Percentiles rank a stretch among this genome's conserved stretches.
Evolutionary conservation across 2,329 filamentous ascomycete species (phyloP).

Genomic region (Talaromyces pinophilus): DNA sequence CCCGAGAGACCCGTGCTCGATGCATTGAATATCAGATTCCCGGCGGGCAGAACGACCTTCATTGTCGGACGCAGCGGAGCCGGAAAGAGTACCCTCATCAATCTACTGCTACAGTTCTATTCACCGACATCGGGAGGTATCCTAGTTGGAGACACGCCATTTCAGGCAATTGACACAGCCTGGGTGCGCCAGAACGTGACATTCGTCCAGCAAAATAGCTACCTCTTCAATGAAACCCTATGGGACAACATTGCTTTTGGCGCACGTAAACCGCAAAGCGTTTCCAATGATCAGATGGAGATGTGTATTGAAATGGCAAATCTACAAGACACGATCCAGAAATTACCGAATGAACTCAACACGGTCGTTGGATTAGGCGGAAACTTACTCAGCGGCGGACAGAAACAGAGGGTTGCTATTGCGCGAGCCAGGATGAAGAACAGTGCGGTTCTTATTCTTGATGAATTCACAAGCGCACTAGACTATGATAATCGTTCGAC

Average conservation of each 20-base stretch:
- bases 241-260: constrained; percentile 78
- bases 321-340: constrained; percentile 66
- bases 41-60: constrained; percentile 72
- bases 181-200: constrained; percentile 80
- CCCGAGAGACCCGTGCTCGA: constrained; percentile 61
- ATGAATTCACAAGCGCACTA: constrained; percentile 84
- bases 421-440: constrained; percentile 76
- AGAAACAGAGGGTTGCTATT: constrained; percentile 78
- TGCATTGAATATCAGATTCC: constrained; percentile 67
- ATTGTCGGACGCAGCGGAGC: constrained; percentile 85
- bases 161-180: constrained; percentile 62
- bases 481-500: constrained; percentile 69
- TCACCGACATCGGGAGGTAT: constrained; percentile 65
- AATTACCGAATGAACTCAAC: constrained; percentile 68
- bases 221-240: constrained; percentile 79
- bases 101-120: constrained; percentile 78
- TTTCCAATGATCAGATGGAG: constrained; percentile 59
- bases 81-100: constrained; percentile 86
- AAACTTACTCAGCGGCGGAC: constrained; percentile 75
- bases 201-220: constrained; percentile 77
- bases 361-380: constrained; percentile 72
- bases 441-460: constrained; percentile 77
- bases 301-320: constrained; percentile 67
- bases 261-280: constrained; percentile 50
- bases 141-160: constrained; percentile 63